These are phyloP conservation scores for Cadophora gregata DNA, from an alignment of 2,329 filamentous ascomycete genomes.

Conservation along the genomic window DNA sequence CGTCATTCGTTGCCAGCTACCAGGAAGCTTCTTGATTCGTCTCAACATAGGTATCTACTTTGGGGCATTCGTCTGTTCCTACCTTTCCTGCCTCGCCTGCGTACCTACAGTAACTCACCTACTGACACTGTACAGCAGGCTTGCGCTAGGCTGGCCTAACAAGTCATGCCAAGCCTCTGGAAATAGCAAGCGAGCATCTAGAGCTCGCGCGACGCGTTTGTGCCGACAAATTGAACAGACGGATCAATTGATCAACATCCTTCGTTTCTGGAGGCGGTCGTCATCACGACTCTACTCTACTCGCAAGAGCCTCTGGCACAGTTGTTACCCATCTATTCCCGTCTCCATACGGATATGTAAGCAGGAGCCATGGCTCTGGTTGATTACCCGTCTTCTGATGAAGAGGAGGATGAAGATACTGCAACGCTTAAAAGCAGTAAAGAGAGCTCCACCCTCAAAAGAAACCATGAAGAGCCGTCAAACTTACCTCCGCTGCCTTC, in stretches of 20 bases:
- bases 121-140: too few relatives aligned
- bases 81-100: too few relatives aligned
- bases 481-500: constrained; percentile 75
- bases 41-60: neutral
- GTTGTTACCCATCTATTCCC: neutral
- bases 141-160: too few relatives aligned
- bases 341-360: neutral
- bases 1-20: neutral
- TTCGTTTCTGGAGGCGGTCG: constrained; percentile 2
- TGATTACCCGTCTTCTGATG: constrained; percentile 65
- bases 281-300: neutral
- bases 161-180: neutral
- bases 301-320: neutral
- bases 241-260: too few relatives aligned
- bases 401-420: constrained; percentile 40
- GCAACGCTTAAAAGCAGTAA: constrained; percentile 34
- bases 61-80: too few relatives aligned
- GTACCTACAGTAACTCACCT: too few relatives aligned
- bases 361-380: constrained; percentile 62
- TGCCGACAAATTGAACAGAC: too few relatives aligned
- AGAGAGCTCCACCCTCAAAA: constrained; percentile 46
- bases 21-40: neutral
- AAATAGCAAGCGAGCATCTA: constrained; percentile 14
- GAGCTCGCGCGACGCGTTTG: neutral
- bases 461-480: constrained; percentile 37